These are phyloP conservation scores for Tuber magnatum DNA, from an alignment of 495 filamentous ascomycete genomes.

Conservation along the genomic window DNA sequence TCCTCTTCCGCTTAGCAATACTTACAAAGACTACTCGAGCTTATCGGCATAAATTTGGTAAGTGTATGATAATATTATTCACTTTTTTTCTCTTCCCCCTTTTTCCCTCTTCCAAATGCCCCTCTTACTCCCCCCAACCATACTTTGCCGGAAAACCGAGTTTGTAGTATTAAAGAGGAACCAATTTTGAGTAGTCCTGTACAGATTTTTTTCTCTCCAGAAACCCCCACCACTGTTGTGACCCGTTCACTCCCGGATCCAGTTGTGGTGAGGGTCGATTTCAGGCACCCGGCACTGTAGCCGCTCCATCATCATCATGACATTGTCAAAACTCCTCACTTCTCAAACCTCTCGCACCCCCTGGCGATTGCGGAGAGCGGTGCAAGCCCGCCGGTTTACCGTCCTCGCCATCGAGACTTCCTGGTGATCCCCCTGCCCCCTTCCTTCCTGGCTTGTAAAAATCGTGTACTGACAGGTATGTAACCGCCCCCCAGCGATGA, in stretches of 20 bases:
- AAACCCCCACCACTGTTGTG: not conserved
- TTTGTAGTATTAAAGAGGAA: not conserved
- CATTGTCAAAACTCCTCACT: not conserved
- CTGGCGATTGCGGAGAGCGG: not conserved
- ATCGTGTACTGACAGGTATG: not conserved
- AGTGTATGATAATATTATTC: not conserved
- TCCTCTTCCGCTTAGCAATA: no score
- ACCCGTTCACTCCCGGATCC: not conserved
- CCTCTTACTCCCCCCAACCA: not conserved
- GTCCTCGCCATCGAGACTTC: conserved; percentile 84
- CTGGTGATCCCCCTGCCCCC: conserved; percentile 48
- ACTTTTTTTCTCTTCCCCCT: not conserved
- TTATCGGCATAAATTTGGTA: not conserved
- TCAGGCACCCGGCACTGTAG: not conserved
- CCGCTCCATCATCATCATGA: not conserved
- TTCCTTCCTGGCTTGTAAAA: conserved; percentile 4
- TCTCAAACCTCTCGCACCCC: not conserved
- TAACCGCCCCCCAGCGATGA: conserved; percentile 60
- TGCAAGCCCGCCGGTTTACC: conserved; percentile 12
- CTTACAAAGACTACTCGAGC: not conserved
- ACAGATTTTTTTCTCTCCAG: not conserved
- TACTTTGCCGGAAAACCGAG: not conserved
- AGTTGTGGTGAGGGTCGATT: not conserved
- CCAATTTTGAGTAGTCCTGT: not conserved
- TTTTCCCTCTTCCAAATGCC: no score